Evolutionary conservation across 768 basidiomycete species (phyloP).

Genomic region (Lentinula boryana): DNA sequence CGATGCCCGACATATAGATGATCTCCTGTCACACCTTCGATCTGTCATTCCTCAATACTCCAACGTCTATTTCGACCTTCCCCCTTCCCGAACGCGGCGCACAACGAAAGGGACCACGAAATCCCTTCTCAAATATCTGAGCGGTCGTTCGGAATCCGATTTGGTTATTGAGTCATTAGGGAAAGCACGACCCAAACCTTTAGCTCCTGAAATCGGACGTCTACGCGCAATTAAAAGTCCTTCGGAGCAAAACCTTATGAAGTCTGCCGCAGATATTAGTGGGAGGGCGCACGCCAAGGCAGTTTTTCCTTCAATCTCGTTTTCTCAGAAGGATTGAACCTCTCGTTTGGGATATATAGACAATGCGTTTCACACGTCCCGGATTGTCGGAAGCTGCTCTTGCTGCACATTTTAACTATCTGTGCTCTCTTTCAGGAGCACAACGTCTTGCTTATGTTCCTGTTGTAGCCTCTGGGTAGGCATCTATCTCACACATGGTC

Average conservation of each 20-base stretch:
- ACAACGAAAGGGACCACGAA: constrained; percentile 37
- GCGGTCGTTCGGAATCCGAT: constrained; percentile 32
- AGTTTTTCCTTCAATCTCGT: constrained; percentile 7
- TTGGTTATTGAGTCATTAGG: constrained; percentile 54
- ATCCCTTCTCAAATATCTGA: constrained; percentile 51
- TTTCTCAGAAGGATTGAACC: background rate
- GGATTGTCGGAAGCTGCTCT: constrained; percentile 55
- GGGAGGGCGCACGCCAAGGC: constrained; percentile 82
- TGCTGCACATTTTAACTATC: constrained; percentile 86
- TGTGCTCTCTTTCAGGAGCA: constrained; percentile 72
- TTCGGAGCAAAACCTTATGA: constrained; percentile 76
- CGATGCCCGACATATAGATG: constrained; percentile 52
- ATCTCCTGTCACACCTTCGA: constrained; percentile 54
- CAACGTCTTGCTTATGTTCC: constrained; percentile 95
- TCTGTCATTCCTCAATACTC: constrained; percentile 42
- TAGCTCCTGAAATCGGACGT: constrained; percentile 66
- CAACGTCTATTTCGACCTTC: constrained; percentile 48
- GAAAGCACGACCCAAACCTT: constrained; percentile 34
- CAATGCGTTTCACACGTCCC: constrained; percentile 70
- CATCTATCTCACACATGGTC: background rate
- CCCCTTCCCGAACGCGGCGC: constrained; percentile 22
- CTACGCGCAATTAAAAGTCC: constrained; percentile 76
- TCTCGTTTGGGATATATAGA: constrained; percentile 33
- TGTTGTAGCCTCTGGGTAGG: constrained; percentile 91
- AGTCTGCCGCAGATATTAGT: constrained; percentile 82